phyloP scores from a whole-genome alignment of 2,329 filamentous ascomycete species.

The Trichoderma koningii region DNA sequence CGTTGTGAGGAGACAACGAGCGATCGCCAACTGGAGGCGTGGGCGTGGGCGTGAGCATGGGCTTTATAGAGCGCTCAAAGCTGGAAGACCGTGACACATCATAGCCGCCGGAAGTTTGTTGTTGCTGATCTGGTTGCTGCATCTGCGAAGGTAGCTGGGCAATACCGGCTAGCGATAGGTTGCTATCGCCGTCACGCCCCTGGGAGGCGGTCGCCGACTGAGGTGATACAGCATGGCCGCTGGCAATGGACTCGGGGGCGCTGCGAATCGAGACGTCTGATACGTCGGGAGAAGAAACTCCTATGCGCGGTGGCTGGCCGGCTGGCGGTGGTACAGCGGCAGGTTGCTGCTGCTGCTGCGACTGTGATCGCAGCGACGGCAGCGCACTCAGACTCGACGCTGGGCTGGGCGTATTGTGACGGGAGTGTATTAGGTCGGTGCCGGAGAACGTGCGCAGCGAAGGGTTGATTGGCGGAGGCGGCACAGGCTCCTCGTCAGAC shows the following conservation, averaged over 20 bases:
- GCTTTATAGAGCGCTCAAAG: slow-evolving; percentile 21
- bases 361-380: slow-evolving; percentile 13
- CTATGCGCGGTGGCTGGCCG: slow-evolving; percentile 2
- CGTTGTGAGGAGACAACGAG: background rate
- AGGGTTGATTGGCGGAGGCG: slow-evolving; percentile 18
- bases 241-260: slow-evolving; percentile 14
- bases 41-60: background rate
- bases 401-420: slow-evolving; percentile 15
- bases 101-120: slow-evolving; percentile 4
- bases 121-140: slow-evolving; percentile 4
- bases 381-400: slow-evolving; percentile 20
- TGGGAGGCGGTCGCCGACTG: slow-evolving; percentile 17
- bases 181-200: slow-evolving; percentile 8
- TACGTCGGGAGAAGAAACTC: slow-evolving; percentile 20
- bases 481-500: slow-evolving; percentile 41
- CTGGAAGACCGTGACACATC: slow-evolving; percentile 19
- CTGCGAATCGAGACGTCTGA: slow-evolving; percentile 23
- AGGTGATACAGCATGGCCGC: slow-evolving; percentile 19
- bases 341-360: slow-evolving; percentile 12
- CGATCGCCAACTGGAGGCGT: slow-evolving; percentile 18
- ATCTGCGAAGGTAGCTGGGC: slow-evolving; percentile 16
- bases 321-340: slow-evolving; percentile 3
- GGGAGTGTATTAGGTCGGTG: slow-evolving; percentile 24
- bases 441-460: slow-evolving; percentile 24
- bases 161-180: slow-evolving; percentile 15